Evolutionary conservation across 1,284 basidiomycete genomes (phyloP), one percentile per base, ranked within the genome.

Genomic region (Ustilago sp.): DNA sequence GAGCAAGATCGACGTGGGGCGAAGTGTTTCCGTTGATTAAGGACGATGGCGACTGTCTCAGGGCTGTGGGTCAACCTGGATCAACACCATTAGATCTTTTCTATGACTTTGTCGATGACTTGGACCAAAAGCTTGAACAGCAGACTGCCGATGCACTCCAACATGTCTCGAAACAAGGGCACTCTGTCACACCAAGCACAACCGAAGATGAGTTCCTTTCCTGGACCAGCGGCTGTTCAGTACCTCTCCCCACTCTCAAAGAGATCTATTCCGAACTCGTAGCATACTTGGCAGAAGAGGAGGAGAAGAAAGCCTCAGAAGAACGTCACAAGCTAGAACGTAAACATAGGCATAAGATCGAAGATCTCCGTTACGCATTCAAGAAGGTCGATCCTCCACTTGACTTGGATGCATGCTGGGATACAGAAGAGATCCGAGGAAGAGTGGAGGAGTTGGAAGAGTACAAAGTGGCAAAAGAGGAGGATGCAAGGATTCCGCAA

Each of bases 1-100:
- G 90, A 58, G 91, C 94, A 7, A 90, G 91, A 35, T 91, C 91
- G 3, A 96, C 94, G 84, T 99, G 95, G 95, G 94, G 94, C 86
- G 89, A 93, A 39, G 89, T 95, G 31, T 94, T 94, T 77, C 91
- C 93, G 0, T 86, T 88, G 28, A 91, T 99, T 87, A 89, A 89
- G 31, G 88, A 91, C 36, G 94, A 98, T 80, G 88, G 89, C 51
- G 91, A 94, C n/a, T 97, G 98, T 87, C 88, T 91, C 36, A 89
- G 90, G 68, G 90, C 98, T 85, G 90, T 98, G 7, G 95, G 95
- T 1, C 93, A 93, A 82, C 92, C 94, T 4, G 97, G 97, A 15
- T 96, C 94, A 2, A 94, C 93, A 74, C 94, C 96, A 1, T 89
- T 99, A 47, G 96, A 99, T 77, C 89, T 99, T 11, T 99, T 98